A percentile compares a stretch with the other conserved stretches of the same genome.
Conservation (phyloP, 2,329 filamentous ascomycete genomes). For the Exophiala sp. region DNA sequence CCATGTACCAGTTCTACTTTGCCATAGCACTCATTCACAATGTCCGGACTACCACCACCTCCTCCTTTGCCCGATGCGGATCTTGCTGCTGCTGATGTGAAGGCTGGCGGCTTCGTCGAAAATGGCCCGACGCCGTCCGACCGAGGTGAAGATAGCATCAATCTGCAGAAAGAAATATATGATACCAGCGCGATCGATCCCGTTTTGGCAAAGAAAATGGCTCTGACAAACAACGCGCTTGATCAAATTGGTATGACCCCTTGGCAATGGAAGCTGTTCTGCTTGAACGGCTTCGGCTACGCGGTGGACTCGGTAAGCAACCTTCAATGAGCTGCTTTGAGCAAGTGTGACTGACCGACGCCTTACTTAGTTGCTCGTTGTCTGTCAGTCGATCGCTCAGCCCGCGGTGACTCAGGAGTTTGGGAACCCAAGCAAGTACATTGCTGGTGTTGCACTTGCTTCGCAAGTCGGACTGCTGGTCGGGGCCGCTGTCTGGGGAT, state of each 20-base stretch:
- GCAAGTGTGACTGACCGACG: neutral
- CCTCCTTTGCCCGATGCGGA: conserved; percentile 6
- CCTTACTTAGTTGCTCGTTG: conserved; percentile 37
- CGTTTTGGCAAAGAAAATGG: conserved; percentile 39
- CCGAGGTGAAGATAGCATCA: conserved; percentile 15
- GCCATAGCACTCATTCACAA: too few relatives aligned
- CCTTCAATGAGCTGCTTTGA: neutral
- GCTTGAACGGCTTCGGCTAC: conserved; percentile 59
- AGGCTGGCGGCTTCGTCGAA: neutral
- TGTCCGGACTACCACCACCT: conserved; percentile 1
- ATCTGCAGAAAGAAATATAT: conserved; percentile 18
- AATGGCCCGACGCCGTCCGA: conserved; percentile 1
- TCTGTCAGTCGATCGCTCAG: conserved; percentile 28
- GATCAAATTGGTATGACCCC: conserved; percentile 60
- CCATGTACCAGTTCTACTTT: too few relatives aligned
- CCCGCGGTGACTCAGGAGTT: conserved; percentile 27
- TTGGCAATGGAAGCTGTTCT: conserved; percentile 59
- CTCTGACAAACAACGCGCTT: conserved; percentile 36
- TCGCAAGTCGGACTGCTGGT: conserved; percentile 41
- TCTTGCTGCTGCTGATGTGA: conserved; percentile 4
- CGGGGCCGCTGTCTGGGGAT: conserved; percentile 61
- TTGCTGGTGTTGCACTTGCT: conserved; percentile 37
- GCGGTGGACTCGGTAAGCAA: conserved; percentile 36
- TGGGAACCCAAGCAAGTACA: conserved; percentile 18
- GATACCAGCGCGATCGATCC: conserved; percentile 31